Base-by-base conservation (phyloP, 2,329 filamentous ascomycete species). In the Xylaria multiplex region DNA sequence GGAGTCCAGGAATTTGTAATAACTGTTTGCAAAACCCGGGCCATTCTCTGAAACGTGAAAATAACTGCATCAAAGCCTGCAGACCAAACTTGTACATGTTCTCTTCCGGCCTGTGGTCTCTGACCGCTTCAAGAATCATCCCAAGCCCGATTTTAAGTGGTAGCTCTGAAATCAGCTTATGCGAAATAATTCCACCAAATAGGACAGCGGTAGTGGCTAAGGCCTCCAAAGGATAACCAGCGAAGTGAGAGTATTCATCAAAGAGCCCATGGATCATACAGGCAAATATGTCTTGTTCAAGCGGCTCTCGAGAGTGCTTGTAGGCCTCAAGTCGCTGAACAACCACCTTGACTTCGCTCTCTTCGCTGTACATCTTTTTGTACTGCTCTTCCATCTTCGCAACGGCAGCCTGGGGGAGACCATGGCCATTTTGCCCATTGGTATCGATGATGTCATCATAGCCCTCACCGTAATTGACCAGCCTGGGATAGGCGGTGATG, bases 181-280 rank as follows among this genome's bases (percentile, higher is more conserved):
- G 96, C 58, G 94, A 94, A 74, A 99, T 97, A 70, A 98, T 96
- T 32, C 95, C 96, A 62, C 96, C 96, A 77, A 99, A 99, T 32
- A 99, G 86, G 9, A 99, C 94, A 3, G 96, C 95, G 0, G 96
- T 99, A 11, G 95, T 98, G 7, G 95, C 95, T 57, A 99, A 83
- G 6, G 96, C 96, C 75, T 97, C 95, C n/a, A 97, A 84, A 0
- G 96, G 96, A 78, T 99, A 99, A 75, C 96, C 94, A 46, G 91
- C 88, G 77, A 97, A 99, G 75, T 97, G 96, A 62, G 91, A 91
- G 77, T 97, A 99, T 81, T 99, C 96, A 73, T 99, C 96, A 73
- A 99, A 97, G 3, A 99, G 83, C 0, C 96, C 96, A 75, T 97
- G 94, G 42, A 99, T 97, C 93, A 99, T 99, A 81, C 95, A 97